Percentiles rank a stretch among this genome's conserved stretches.
Conservation (phyloP, 495 filamentous ascomycete species). For the Aspergillus nidulans region DNA sequence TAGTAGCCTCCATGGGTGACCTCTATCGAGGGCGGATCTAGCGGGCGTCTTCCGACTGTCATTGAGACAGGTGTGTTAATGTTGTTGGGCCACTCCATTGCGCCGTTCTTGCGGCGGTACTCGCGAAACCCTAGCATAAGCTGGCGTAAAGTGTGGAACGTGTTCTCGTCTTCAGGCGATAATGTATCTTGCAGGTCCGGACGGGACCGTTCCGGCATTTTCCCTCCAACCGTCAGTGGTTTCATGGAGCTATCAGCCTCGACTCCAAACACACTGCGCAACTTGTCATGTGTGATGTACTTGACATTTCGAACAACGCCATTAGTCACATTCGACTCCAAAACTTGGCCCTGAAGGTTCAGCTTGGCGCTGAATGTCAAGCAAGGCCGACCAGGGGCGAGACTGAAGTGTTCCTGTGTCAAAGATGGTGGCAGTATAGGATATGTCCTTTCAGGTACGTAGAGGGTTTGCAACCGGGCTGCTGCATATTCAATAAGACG, state of each 20-base stretch:
- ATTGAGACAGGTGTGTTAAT: conserved; percentile 29
- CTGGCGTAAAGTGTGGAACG: conserved; percentile 35
- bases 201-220: conserved; percentile 10
- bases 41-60: conserved; percentile 20
- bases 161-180: conserved; percentile 33
- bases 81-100: conserved; percentile 29
- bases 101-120: conserved; percentile 36
- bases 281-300: conserved; percentile 59
- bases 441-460: conserved; percentile 66
- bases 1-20: conserved; percentile 31
- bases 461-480: conserved; percentile 60
- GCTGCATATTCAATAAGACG: conserved; percentile 61
- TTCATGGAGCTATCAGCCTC: conserved; percentile 3
- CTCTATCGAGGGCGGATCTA: conserved; percentile 27
- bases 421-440: conserved; percentile 66
- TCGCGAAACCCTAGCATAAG: conserved; percentile 40
- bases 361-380: conserved; percentile 81
- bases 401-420: conserved; percentile 60
- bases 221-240: conserved; percentile 39
- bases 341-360: conserved; percentile 57
- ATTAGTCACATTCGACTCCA: conserved; percentile 68
- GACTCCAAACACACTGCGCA: conserved; percentile 48
- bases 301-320: conserved; percentile 69
- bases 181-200: conserved; percentile 20
- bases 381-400: conserved; percentile 60